Evolutionary conservation across 176 grass and related monocot species (phyloP), one percentile per base, ranked within the genome.

Genomic region (Thinopyrum elongatum): DNA sequence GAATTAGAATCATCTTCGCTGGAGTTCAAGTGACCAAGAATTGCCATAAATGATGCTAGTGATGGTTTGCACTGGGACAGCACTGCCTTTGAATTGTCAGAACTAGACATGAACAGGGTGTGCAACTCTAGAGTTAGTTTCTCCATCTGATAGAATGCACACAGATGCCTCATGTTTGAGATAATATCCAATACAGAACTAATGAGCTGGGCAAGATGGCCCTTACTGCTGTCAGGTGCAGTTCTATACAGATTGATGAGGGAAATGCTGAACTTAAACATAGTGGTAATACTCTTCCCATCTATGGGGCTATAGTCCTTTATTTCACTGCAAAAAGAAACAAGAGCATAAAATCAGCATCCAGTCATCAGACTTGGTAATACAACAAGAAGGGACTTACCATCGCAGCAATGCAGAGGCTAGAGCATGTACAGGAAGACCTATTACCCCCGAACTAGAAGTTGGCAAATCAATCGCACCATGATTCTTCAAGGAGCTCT

Each of bases 381-480:
- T 42, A 80, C 30, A 82, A 39, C 14, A 1, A 55, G 7, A 84
- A 77, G 28, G 55, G 42, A 72, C 93, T 89, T 86, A 95, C 96
- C 96, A 86, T 84, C 77, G 84, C 59, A 74, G 86, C 80, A 98
- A 90, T 13, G 93, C 86, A 88, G 86, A 91, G 74, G 96, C 92
- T 81, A 98, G 81, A 94, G 86, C 91, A 89, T 91, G 88, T 69
- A 94, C 82, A 89, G 89, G 96, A 88, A 95, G 58, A 51, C 93
- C 96, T 91, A 61, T 27, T 38, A 88, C 60, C 41, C 64, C 68
- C 8, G 21, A 91, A 63, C 51, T 55, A 65, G 69, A 61, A 83
- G 78, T 74, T 64, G 68, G 82, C 75, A 88, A 74, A 81, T 65
- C 74, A 49, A 74, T 70, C 21, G 44, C 71, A 53, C 25, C 79